Evolutionary conservation across 2,329 filamentous ascomycete genomes (phyloP), one percentile per base, ranked within the genome.

Genomic region (Cladobotryum protrusum): DNA sequence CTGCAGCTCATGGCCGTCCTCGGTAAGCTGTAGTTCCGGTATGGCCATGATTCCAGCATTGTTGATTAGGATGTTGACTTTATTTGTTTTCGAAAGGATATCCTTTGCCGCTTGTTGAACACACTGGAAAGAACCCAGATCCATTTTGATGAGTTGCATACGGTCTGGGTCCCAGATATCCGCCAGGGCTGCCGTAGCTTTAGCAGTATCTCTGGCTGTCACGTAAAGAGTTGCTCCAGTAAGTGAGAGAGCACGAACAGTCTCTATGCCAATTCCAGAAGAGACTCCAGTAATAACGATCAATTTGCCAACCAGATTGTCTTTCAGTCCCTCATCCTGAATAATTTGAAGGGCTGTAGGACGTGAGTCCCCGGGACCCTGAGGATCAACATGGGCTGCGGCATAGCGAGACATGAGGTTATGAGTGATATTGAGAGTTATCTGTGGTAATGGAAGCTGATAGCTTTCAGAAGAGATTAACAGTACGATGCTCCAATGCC

Each of bases 1-100:
- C 1, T 64, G 62, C 0, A 49, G 41, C 29, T 64, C 62, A 13
- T 56, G 55, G 0, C 62, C 62, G 18, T 61, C 56, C 11, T 52
- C 36, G 9, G 56, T 59, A 2, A 59, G 40, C 11, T 48, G 20
- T 13, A 53, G 34, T 8, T 52, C 41, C 1, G 66, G 61, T 3
- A 57, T 43, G 0, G 58, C 66, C 63, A 73, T 70, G 37, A 72
- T 62, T 0, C 73, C 73, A 0, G 71, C 72, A 47, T 74, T 75
- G 37, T 64, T 63, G 20, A 74, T 59, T 2, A 76, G 61, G 32
- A 74, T 65, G 54, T 71, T 72, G 3, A 75, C 56, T 12, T 59
- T 57, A 7, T 57, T 46, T 6, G 61, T 62, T 12, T 63, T 54
- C 1, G 60, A 46, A 0, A 62, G 36, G 46, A 74, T 67, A 0